phyloP scores from a whole-genome alignment of 106 monocot species.

The Amphibolis antarctica region DNA sequence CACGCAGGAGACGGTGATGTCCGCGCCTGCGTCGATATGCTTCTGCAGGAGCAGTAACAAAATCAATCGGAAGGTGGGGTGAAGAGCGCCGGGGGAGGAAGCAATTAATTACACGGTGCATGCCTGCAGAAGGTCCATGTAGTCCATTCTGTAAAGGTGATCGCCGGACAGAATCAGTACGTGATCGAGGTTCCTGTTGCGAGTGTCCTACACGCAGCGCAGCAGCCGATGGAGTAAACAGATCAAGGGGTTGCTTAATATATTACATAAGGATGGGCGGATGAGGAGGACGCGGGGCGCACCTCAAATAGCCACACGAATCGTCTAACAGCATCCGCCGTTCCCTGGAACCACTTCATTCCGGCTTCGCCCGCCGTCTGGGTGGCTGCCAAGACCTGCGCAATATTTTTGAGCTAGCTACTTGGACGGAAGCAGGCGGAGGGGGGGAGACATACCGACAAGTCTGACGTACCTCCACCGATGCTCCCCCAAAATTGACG shows the following conservation, averaged over 20 bases:
- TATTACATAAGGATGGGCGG: neutral
- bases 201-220: conserved; percentile 61
- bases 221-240: too few species aligned
- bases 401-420: too few species aligned
- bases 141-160: conserved; percentile 91
- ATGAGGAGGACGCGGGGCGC: neutral
- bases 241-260: neutral
- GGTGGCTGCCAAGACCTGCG: conserved; percentile 81
- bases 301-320: conserved; percentile 97
- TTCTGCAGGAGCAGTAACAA: conserved; percentile 35
- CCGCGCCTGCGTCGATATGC: conserved; percentile 63
- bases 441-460: too few species aligned
- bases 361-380: conserved; percentile 83
- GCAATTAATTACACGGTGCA: neutral
- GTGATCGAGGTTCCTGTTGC: conserved; percentile 69
- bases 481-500: conserved; percentile 66
- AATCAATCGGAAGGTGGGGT: neutral
- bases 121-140: conserved; percentile 87
- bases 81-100: neutral
- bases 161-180: conserved; percentile 75
- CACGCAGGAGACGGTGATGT: conserved; percentile 78
- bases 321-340: conserved; percentile 94
- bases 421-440: too few species aligned
- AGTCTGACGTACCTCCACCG: conserved; percentile 61
- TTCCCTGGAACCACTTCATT: conserved; percentile 95